Conservation (phyloP, 352 stramenopile species). For the Pythium biforme region DNA sequence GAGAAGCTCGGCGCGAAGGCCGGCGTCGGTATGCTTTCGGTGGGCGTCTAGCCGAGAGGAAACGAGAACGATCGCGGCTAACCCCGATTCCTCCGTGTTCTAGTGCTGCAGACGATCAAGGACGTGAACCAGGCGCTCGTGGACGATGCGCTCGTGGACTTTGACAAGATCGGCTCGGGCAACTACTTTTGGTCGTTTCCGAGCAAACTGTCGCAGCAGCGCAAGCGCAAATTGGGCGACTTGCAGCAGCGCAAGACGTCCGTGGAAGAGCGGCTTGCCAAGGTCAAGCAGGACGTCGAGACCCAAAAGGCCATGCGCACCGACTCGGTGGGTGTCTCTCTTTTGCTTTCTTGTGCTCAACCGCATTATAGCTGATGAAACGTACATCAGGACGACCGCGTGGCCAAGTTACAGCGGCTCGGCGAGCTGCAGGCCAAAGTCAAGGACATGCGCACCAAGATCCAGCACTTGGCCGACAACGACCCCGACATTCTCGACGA, state of each 20-base stretch:
- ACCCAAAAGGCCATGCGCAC: slow-evolving; percentile 46
- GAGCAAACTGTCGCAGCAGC: slow-evolving; percentile 76
- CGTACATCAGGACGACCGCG: slow-evolving; percentile 49
- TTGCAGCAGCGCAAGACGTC: slow-evolving; percentile 50
- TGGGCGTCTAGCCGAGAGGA: slow-evolving; percentile 18
- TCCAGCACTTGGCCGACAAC: slow-evolving; percentile 72
- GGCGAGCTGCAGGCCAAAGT: slow-evolving; percentile 50
- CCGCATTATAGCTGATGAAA: no score
- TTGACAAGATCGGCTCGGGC: slow-evolving; percentile 83
- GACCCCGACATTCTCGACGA: slow-evolving; percentile 66
- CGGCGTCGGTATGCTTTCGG: slow-evolving; percentile 67
- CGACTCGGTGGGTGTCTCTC: slow-evolving; percentile 49
- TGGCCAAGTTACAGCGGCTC: slow-evolving; percentile 56
- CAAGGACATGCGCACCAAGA: slow-evolving; percentile 44
- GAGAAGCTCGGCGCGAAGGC: slow-evolving; percentile 86
- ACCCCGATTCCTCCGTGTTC: background rate
- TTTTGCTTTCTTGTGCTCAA: no score
- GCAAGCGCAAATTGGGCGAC: slow-evolving; percentile 73
- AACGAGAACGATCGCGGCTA: background rate
- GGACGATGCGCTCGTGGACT: slow-evolving; percentile 80
- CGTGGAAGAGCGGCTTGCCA: slow-evolving; percentile 40
- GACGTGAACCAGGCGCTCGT: slow-evolving; percentile 87
- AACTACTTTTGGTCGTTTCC: slow-evolving; percentile 91
- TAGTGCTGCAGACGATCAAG: slow-evolving; percentile 88
- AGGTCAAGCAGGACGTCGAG: slow-evolving; percentile 51